These are phyloP conservation scores for Graphilbum sp. DNA, from an alignment of 2,329 filamentous ascomycete species.

Conservation along the genomic window DNA sequence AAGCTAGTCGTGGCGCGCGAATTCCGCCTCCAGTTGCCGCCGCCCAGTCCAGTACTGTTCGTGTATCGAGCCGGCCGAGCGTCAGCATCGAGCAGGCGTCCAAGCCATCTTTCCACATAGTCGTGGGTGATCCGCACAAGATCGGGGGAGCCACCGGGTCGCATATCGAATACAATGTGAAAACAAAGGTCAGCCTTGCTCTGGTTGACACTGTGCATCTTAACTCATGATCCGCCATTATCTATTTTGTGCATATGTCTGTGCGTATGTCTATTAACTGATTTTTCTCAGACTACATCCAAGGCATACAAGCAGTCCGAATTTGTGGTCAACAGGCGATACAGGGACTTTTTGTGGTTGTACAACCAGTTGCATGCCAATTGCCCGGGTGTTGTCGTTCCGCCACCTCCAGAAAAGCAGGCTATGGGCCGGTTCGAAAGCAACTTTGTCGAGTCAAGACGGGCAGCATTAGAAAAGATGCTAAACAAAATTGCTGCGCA, in stretches of 20 bases:
- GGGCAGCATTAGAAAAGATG: constrained; percentile 91
- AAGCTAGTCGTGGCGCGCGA: constrained; percentile 31
- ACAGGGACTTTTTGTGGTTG: constrained; percentile 94
- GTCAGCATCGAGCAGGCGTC: constrained; percentile 85
- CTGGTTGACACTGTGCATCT: no score
- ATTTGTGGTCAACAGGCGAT: constrained; percentile 85
- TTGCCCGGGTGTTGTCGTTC: constrained; percentile 87
- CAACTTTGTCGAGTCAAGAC: constrained; percentile 87
- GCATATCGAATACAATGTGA: constrained; percentile 93
- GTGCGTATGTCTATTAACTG: no score
- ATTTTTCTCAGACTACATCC: constrained; percentile 86
- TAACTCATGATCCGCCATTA: no score
- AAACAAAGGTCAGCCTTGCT: constrained; percentile 50
- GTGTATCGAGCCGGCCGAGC: constrained; percentile 50
- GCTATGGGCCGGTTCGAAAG: constrained; percentile 89
- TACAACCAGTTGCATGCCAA: constrained; percentile 90
- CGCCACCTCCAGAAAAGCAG: constrained; percentile 94
- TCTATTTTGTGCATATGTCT: no score
- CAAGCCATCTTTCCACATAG: constrained; percentile 80
- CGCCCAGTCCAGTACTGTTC: constrained; percentile 33
- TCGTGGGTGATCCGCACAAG: constrained; percentile 92
- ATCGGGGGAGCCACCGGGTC: constrained; percentile 93
- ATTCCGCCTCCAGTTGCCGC: constrained; percentile 49
- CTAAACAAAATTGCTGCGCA: constrained; percentile 88
- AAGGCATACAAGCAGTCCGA: constrained; percentile 89